A percentile compares a stretch with the other conserved stretches of the same genome.
Conservation (phyloP, 2,329 filamentous ascomycete genomes). For the Botrytis squamosa region DNA sequence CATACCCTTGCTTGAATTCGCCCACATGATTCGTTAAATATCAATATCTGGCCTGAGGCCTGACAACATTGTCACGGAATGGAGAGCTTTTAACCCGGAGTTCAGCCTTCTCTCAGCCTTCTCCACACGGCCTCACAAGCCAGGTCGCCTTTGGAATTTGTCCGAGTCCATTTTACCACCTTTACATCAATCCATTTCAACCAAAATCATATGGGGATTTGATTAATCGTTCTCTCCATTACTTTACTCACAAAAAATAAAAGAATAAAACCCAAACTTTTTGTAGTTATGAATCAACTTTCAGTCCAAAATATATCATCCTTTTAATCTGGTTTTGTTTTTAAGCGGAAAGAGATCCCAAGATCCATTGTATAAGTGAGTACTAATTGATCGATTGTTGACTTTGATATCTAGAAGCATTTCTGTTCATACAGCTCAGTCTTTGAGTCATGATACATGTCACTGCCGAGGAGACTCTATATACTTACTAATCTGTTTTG, state of each 20-base stretch:
- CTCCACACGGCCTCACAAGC: conserved; percentile 11
- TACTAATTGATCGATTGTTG: not conserved
- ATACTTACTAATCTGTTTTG: conserved; percentile 7
- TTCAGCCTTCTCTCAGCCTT: not conserved
- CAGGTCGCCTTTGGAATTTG: conserved; percentile 15
- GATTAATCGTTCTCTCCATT: not conserved
- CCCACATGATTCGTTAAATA: not conserved
- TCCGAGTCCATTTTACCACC: conserved; percentile 3
- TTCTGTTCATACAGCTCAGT: not conserved
- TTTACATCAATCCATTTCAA: not conserved
- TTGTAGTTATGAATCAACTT: conserved; percentile 17
- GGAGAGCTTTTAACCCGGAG: not conserved
- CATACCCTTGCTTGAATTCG: not conserved
- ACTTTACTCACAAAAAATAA: not conserved
- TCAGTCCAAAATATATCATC: conserved; percentile 15
- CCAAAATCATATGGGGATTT: not conserved
- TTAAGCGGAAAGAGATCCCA: conserved; percentile 27
- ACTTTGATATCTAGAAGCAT: not conserved
- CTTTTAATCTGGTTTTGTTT: conserved; percentile 32
- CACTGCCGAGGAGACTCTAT: not conserved
- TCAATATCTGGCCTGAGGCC: conserved; percentile 2
- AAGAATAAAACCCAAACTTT: not conserved
- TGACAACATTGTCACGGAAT: not conserved
- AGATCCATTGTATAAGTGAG: conserved; percentile 35
- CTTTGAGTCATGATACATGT: not conserved